A percentile compares a stretch with the other conserved stretches of the same genome.
phyloP scores from a whole-genome alignment of 2,329 filamentous ascomycete species.

The Aphanocladium album region DNA sequence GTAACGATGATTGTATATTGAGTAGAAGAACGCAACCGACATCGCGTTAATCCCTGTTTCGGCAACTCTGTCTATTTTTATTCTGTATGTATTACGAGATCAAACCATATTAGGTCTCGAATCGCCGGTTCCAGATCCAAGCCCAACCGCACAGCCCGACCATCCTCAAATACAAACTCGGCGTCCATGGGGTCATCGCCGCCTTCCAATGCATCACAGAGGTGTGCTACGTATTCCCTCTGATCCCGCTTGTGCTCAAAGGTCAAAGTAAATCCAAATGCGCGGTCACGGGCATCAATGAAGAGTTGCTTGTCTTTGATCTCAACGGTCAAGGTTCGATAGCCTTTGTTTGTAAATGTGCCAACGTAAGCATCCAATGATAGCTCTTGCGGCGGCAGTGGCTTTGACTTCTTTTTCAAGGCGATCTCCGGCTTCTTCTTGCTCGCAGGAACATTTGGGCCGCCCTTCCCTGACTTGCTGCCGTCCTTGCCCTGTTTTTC shows the following conservation, averaged over 20 bases:
- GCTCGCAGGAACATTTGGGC: neutral
- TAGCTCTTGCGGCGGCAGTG: neutral
- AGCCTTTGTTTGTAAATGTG: neutral
- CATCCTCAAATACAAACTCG: neutral
- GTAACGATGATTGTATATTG: too few species aligned
- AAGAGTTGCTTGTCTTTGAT: constrained; percentile 15
- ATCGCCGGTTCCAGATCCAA: neutral
- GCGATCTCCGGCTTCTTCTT: neutral
- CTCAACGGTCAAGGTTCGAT: neutral
- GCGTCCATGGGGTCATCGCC: neutral
- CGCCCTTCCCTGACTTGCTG: neutral
- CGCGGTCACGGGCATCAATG: constrained; percentile 21
- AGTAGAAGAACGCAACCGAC: too few species aligned
- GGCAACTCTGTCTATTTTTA: neutral
- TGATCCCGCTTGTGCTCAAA: neutral
- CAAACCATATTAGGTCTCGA: constrained; percentile 19
- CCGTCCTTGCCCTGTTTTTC: neutral
- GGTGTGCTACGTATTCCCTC: neutral
- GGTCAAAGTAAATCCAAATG: neutral
- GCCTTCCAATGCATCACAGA: neutral
- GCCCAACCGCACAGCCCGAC: neutral
- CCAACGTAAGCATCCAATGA: neutral
- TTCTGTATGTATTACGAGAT: neutral
- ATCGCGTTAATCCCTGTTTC: too few species aligned
- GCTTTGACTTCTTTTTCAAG: neutral